phyloP scores from a whole-genome alignment of 1,139 yeast species.

The Protomyces arabidopsidicola region DNA sequence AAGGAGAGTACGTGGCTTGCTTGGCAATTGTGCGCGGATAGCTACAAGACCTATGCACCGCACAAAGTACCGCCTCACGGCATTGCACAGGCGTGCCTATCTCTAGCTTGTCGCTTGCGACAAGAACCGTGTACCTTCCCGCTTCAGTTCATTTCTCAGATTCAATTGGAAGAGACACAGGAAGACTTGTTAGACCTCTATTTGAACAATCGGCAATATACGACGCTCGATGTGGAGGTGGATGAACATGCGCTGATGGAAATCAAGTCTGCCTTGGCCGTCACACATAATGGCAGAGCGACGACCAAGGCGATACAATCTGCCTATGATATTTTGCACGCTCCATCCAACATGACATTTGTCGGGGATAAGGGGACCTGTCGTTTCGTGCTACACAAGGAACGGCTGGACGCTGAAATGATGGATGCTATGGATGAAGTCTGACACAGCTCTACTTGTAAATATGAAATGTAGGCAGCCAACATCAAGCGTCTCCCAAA shows the following conservation, averaged over 20 bases:
- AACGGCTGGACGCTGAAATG: constrained; percentile 13
- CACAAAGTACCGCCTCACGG: constrained; percentile 75
- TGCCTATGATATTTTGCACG: not conserved
- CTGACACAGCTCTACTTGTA: not conserved
- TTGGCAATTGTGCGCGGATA: constrained; percentile 74
- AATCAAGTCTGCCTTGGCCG: constrained; percentile 4
- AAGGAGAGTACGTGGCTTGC: constrained; percentile 44
- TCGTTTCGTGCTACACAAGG: constrained; percentile 31
- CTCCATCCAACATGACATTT: constrained; percentile 23
- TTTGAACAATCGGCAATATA: constrained; percentile 8
- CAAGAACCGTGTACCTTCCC: constrained; percentile 7
- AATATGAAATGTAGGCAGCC: constrained; percentile 6
- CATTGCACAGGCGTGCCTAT: constrained; percentile 64
- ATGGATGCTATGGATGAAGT: not conserved
- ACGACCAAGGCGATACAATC: not conserved
- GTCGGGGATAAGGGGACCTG: constrained; percentile 32
- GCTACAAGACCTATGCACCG: constrained; percentile 65
- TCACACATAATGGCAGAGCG: not conserved
- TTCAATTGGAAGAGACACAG: constrained; percentile 10
- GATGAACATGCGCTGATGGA: constrained; percentile 6
- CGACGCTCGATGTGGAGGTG: not conserved
- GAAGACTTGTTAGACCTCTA: constrained; percentile 28
- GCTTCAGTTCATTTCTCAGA: not conserved
- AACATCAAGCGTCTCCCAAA: not conserved
- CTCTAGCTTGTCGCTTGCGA: constrained; percentile 41